Evolutionary conservation across 2,329 filamentous ascomycete genomes (phyloP), one percentile per base, ranked within the genome.

Genomic region (Cordyceps pruinosa): DNA sequence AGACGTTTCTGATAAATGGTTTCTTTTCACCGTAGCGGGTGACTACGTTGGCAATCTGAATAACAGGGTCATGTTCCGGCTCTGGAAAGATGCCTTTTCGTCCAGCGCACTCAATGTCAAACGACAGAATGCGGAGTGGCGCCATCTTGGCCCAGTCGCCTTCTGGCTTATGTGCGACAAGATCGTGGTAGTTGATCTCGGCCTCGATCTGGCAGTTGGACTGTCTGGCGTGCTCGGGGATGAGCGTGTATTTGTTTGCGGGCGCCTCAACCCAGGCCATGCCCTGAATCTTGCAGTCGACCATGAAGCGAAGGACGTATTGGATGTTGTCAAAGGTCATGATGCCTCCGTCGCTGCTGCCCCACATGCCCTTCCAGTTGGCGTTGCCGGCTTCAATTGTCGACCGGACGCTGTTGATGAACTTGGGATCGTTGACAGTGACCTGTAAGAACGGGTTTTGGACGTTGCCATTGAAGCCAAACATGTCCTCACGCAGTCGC

Each of bases 111-210:
- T 99, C 94, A 65, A 99, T 99, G 82, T 99, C 94, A 67, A 99
- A 97, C 5, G 94, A 97, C 46, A 99, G 74, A 47, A 96, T 88
- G 60, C 94, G 86, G 4, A 99, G 77, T 0, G 94, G 94, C 0
- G 95, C 94, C 86, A 97, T 97, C 74, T 97, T 99, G 28, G 90
- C 90, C 91, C 93, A 99, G 69, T 97, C 92, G 19, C 92, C 93
- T 63, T 94, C 88, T 2, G 92, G 85, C 49, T 89, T 84, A 71
- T 97, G 93, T 10, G 94, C 86, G 61, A 97, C 85, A 9, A 99
- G 77, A 65, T 97, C 86, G 58, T 78, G 77, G 66, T 95, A 96
- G 69, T 88, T 86, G 57, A 96, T 83, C 63, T 86, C 81, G 13
- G 93, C 94, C 73, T 99, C 94, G 62, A 99, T 96, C 72, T 99